Base-by-base conservation (phyloP, 129 eudicot genomes). In the Tanacetum coccineum region DNA sequence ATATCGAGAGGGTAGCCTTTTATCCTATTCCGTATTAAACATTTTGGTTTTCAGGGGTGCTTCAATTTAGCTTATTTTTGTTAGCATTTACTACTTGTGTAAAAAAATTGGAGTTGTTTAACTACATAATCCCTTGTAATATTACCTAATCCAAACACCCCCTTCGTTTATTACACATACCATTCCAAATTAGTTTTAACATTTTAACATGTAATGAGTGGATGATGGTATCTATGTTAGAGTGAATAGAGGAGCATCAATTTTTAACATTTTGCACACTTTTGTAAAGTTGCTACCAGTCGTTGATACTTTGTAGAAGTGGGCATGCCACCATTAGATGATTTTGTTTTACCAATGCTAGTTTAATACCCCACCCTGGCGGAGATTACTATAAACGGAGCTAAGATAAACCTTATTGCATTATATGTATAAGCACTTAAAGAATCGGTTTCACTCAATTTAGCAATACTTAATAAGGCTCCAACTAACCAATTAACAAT, bases 291-390 rank as follows among this genome's bases (percentile, higher is more conserved):
- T 14, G 66, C 80, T 14, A 68, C 51, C 0, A 75, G 75, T 4
- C 74, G 52, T 52, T 76, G 80, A 70, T 76, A 76, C 19, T 76
- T 65, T 3, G 75, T 50, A 9, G 58, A 61, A 15, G 59, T 45
- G 1, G 39, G 52, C 45, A 75, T 17, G 28, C 49, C 30, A 9
- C 25, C 18, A 4, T 56, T 25, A 63, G 70, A 13, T 68, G 80
- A 60, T 76, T 50, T 61, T 76, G 80, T 28, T 76, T 55, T 76
- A 61, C 11, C 65, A 75, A 46, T 76, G 80, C 62, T 73, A 63
- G 32, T 13, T 21, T 64, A 12, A 22, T 5, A 1, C 1, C 9
- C 57, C 20, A 3, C 5, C 26, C 52, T 4, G 4, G 13, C 3
- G 2, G 9, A 50, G 5, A 55, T 21, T 13, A 40, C 60, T 40